Conservation (phyloP, 345 rosid genomes). For the Acer negundo region DNA sequence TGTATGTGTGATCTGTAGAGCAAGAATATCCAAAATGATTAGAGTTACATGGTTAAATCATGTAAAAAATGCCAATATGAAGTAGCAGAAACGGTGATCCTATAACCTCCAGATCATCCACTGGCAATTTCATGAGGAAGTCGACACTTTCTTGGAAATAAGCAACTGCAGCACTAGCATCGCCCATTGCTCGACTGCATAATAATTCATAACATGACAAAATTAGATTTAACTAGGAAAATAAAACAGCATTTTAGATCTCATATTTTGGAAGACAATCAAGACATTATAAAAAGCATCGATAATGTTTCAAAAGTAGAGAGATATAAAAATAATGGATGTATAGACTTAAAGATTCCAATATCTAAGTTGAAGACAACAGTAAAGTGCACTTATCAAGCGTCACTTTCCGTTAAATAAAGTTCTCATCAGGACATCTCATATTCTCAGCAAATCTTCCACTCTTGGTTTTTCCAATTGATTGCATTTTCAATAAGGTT, state of each 20-base stretch:
- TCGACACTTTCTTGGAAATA: constrained; percentile 92
- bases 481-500: too few species aligned
- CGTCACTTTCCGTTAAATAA: too few species aligned
- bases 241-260: background rate
- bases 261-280: background rate
- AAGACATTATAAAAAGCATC: background rate
- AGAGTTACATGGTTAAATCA: constrained; percentile 2
- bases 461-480: too few species aligned
- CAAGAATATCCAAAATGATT: constrained; percentile 7
- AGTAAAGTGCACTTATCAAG: too few species aligned
- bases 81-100: background rate
- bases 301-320: background rate
- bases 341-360: too few species aligned
- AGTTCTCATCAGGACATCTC: too few species aligned
- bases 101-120: constrained; percentile 81
- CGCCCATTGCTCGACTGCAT: constrained; percentile 90
- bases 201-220: background rate
- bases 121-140: constrained; percentile 69
- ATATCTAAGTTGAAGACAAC: background rate
- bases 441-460: too few species aligned
- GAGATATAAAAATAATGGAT: background rate
- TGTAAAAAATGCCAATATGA: background rate
- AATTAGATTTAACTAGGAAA: constrained; percentile 11
- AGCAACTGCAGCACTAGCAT: constrained; percentile 66
- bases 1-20: constrained; percentile 74